phyloP scores from a whole-genome alignment of 2,329 filamentous ascomycete species.

The Exophiala bonariae region DNA sequence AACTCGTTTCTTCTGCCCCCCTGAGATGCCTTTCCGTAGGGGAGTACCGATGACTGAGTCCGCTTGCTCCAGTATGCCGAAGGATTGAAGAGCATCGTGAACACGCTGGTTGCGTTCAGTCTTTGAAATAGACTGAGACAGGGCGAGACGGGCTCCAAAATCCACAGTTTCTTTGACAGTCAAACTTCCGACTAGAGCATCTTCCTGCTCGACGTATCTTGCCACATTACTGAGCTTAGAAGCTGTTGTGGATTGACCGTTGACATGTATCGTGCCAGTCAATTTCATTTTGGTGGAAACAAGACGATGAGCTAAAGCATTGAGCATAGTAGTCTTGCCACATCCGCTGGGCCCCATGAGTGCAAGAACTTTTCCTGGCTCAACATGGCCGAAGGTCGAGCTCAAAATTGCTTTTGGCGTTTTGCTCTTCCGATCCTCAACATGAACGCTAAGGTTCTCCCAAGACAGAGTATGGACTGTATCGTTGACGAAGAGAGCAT shows the following conservation, averaged over 20 bases:
- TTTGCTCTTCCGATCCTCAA: slow-evolving; percentile 70
- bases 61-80: slow-evolving; percentile 70
- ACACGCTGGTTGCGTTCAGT: slow-evolving; percentile 64
- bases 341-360: slow-evolving; percentile 75
- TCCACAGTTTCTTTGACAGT: slow-evolving; percentile 77
- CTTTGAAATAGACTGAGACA: slow-evolving; percentile 54
- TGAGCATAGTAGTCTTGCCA: slow-evolving; percentile 83
- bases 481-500: too few relatives aligned
- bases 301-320: slow-evolving; percentile 69
- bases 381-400: slow-evolving; percentile 62
- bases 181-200: slow-evolving; percentile 76
- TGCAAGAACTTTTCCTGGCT: slow-evolving; percentile 67
- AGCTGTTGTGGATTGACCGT: slow-evolving; percentile 58
- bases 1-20: slow-evolving; percentile 79
- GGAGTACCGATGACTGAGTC: slow-evolving; percentile 77
- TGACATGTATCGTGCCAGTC: slow-evolving; percentile 59
- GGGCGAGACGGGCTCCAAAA: slow-evolving; percentile 71
- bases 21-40: slow-evolving; percentile 78
- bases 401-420: slow-evolving; percentile 63
- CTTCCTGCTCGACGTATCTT: slow-evolving; percentile 84
- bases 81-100: slow-evolving; percentile 65
- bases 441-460: slow-evolving; percentile 66
- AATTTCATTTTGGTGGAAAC: slow-evolving; percentile 55
- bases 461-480: slow-evolving; percentile 66
- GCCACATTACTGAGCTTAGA: slow-evolving; percentile 64